Evolutionary conservation across 164 flowering plant genomes (phyloP).

Genomic region (Taxillus chinensis): DNA sequence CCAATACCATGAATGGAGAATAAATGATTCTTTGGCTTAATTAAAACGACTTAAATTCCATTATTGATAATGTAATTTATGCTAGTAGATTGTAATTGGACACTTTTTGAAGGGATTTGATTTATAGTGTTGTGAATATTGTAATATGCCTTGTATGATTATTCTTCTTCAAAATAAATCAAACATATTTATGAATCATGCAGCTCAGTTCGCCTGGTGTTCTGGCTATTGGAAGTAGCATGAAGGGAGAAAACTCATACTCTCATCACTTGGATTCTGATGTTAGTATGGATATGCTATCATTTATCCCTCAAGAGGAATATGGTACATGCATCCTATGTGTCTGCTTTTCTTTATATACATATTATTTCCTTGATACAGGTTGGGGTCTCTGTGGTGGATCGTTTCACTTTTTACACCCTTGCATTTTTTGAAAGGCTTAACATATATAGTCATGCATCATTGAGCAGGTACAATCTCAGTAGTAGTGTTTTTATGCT

Average conservation of each 20-base stretch:
- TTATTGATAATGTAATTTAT: no score
- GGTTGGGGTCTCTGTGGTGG: constrained; percentile 99
- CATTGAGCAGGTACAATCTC: constrained; percentile 66
- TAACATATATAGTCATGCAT: constrained; percentile 83
- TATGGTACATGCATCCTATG: not conserved
- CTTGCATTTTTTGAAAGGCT: constrained; percentile 94
- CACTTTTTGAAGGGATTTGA: not conserved
- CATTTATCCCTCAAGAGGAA: not conserved
- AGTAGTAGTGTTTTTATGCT: no score
- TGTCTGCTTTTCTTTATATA: not conserved
- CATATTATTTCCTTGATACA: constrained; percentile 18
- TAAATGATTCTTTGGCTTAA: no score
- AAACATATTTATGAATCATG: constrained; percentile 9
- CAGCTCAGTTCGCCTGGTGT: constrained; percentile 99
- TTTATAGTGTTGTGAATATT: not conserved
- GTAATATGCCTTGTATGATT: not conserved
- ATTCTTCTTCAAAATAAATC: not conserved
- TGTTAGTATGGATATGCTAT: constrained; percentile 41
- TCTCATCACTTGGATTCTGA: constrained; percentile 98
- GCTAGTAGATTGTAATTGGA: no score
- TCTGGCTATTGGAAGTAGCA: constrained; percentile 96
- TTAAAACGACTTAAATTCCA: no score
- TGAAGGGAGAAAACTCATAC: constrained; percentile 96
- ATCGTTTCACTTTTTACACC: constrained; percentile 92
- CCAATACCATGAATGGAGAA: no score